These are phyloP conservation scores for Fonsecaea nubica DNA, from an alignment of 2,329 filamentous ascomycete species.

Conservation along the genomic window DNA sequence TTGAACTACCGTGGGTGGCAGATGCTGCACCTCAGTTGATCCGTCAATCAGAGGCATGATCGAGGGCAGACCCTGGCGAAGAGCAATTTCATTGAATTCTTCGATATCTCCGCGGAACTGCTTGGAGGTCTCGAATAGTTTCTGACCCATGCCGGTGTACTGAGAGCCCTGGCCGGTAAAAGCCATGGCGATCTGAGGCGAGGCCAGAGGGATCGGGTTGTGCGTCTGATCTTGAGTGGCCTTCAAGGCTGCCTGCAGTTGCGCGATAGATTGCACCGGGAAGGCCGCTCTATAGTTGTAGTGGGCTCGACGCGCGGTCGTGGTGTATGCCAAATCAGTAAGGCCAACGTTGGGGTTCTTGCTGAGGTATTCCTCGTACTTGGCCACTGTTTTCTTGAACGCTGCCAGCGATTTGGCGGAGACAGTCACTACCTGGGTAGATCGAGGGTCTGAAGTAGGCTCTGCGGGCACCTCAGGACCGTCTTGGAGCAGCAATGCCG, in stretches of 20 bases:
- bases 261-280: conserved; percentile 41
- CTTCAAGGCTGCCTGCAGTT: conserved; percentile 44
- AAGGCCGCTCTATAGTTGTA: conserved; percentile 49
- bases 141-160: conserved; percentile 48
- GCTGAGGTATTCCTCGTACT: conserved; percentile 62
- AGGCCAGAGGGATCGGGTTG: conserved; percentile 42
- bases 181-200: conserved; percentile 45
- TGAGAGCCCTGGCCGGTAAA: conserved; percentile 52
- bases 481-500: conserved; percentile 70
- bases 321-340: conserved; percentile 68
- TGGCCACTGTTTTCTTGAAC: conserved; percentile 62
- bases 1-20: conserved; percentile 46
- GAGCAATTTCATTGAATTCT: conserved; percentile 44
- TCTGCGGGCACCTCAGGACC: conserved; percentile 50
- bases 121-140: conserved; percentile 45
- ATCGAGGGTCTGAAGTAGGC: conserved; percentile 58
- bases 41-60: conserved; percentile 47
- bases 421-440: conserved; percentile 64
- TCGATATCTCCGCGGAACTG: conserved; percentile 45
- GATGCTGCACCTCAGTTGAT: conserved; percentile 43
- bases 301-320: conserved; percentile 63
- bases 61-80: conserved; percentile 47
- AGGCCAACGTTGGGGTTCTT: conserved; percentile 60
- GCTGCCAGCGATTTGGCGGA: conserved; percentile 61
- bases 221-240: conserved; percentile 39